These are phyloP conservation scores for Phoma sp. DNA, from an alignment of 2,329 filamentous ascomycete species.

Conservation along the genomic window DNA sequence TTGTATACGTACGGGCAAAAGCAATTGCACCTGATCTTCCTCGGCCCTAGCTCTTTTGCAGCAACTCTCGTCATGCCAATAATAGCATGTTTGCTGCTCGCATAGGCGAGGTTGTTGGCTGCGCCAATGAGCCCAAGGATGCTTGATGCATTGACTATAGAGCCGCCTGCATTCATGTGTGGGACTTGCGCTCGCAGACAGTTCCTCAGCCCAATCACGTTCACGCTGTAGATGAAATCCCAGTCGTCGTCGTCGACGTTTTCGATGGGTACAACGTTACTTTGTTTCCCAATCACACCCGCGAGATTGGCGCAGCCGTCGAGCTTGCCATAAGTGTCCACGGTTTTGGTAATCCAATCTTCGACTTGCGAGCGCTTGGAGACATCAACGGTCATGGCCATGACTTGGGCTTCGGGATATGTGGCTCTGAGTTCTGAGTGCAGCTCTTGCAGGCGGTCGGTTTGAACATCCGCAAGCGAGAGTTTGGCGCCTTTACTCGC, in stretches of 20 bases:
- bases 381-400: slow-evolving; percentile 56
- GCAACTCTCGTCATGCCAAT: slow-evolving; percentile 49
- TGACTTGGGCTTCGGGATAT: slow-evolving; percentile 30
- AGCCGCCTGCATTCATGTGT: slow-evolving; percentile 49
- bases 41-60: slow-evolving; percentile 49
- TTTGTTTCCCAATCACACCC: slow-evolving; percentile 42
- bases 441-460: slow-evolving; percentile 28
- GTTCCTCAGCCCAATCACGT: slow-evolving; percentile 48
- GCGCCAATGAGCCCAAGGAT: slow-evolving; percentile 58
- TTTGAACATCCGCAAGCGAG: slow-evolving; percentile 42
- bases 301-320: slow-evolving; percentile 55
- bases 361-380: slow-evolving; percentile 57
- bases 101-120: slow-evolving; percentile 43
- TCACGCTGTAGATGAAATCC: slow-evolving; percentile 48
- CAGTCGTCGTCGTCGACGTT: slow-evolving; percentile 49
- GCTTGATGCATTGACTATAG: slow-evolving; percentile 56
- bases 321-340: slow-evolving; percentile 58
- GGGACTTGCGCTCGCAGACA: slow-evolving; percentile 48
- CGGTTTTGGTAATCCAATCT: slow-evolving; percentile 54
- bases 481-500: slow-evolving; percentile 38
- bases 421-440: slow-evolving; percentile 22
- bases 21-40: slow-evolving; percentile 43
- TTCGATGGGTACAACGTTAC: slow-evolving; percentile 25
- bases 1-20: slow-evolving; percentile 42
- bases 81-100: slow-evolving; percentile 50